Evolutionary conservation across 192 early-diverging fungal species (phyloP).

Genomic region (Spizellomyces punctatus): DNA sequence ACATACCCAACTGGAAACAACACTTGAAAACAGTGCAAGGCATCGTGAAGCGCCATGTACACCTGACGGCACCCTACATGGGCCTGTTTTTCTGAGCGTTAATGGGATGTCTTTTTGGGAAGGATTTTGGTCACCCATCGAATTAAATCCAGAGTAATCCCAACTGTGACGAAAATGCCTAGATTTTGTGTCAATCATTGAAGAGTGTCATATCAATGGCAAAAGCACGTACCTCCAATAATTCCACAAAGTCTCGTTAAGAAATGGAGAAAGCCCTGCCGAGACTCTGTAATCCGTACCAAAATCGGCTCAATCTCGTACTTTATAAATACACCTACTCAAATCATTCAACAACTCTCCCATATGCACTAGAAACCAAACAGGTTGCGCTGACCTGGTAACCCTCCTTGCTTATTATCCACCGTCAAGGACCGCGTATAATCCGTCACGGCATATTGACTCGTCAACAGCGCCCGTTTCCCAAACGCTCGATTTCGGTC

Average conservation of each 20-base stretch:
- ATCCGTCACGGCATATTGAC: conserved; percentile 95
- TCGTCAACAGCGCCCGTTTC: conserved; percentile 69
- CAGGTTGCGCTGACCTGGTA: conserved; percentile 40
- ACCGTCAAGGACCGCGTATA: conserved; percentile 43
- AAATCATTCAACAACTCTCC: conserved; percentile 1
- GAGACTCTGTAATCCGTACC: conserved; percentile 71
- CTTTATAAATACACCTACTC: conserved; percentile 81
- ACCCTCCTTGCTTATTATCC: conserved; percentile 34
- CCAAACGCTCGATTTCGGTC: conserved; percentile 54
- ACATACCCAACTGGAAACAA: neutral
- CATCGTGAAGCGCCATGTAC: neutral
- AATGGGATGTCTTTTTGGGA: neutral
- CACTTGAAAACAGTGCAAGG: neutral
- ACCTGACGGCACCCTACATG: neutral
- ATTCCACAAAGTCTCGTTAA: conserved; percentile 84
- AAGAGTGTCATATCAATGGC: neutral
- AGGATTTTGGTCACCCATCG: conserved; percentile 17
- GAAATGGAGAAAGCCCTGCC: conserved; percentile 68
- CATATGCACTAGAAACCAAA: neutral
- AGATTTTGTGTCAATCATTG: neutral
- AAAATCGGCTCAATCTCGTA: conserved; percentile 91
- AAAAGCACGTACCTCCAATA: conserved; percentile 61
- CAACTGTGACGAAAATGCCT: conserved; percentile 67
- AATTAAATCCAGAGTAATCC: conserved; percentile 46
- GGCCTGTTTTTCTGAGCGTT: neutral